phyloP scores from a whole-genome alignment of 176 grass and related monocot species.

The Elymus sibiricus region DNA sequence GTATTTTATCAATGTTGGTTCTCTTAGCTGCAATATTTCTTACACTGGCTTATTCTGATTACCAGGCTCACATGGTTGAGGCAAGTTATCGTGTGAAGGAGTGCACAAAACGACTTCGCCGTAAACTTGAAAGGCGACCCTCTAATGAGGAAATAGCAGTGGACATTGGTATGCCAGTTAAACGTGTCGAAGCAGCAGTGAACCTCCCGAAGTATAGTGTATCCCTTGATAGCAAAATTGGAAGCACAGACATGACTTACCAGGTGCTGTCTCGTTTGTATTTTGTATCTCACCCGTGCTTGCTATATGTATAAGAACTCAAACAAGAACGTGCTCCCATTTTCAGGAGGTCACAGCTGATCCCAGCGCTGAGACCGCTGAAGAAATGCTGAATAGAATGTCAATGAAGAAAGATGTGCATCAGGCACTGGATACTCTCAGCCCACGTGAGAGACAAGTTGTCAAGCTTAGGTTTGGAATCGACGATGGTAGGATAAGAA shows the following conservation, averaged over 20 bases:
- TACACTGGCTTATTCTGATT: slow-evolving; percentile 13
- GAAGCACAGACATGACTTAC: slow-evolving; percentile 57
- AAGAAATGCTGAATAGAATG: slow-evolving; percentile 74
- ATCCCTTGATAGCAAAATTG: slow-evolving; percentile 74
- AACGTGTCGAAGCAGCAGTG: slow-evolving; percentile 60
- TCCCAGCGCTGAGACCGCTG: slow-evolving; percentile 64
- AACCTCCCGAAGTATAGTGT: slow-evolving; percentile 58
- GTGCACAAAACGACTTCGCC: slow-evolving; percentile 46
- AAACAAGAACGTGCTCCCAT: slow-evolving; percentile 1
- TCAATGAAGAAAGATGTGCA: slow-evolving; percentile 69
- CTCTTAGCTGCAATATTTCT: slow-evolving; percentile 7
- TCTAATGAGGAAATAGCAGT: slow-evolving; percentile 61
- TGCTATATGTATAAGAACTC: background rate
- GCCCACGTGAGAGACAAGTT: slow-evolving; percentile 55
- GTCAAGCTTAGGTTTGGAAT: slow-evolving; percentile 71
- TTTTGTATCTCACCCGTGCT: background rate
- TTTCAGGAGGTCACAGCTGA: slow-evolving; percentile 79
- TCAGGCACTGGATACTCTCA: slow-evolving; percentile 61
- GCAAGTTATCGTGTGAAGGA: slow-evolving; percentile 67
- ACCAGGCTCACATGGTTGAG: slow-evolving; percentile 65
- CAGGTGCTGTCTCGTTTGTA: slow-evolving; percentile 39
- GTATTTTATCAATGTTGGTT: background rate
- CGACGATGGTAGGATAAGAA: slow-evolving; percentile 64
- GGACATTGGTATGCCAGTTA: slow-evolving; percentile 58
- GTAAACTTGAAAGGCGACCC: slow-evolving; percentile 57